phyloP scores from a whole-genome alignment of 805 yeast species.

The Suhomyces tanzawaensis region DNA sequence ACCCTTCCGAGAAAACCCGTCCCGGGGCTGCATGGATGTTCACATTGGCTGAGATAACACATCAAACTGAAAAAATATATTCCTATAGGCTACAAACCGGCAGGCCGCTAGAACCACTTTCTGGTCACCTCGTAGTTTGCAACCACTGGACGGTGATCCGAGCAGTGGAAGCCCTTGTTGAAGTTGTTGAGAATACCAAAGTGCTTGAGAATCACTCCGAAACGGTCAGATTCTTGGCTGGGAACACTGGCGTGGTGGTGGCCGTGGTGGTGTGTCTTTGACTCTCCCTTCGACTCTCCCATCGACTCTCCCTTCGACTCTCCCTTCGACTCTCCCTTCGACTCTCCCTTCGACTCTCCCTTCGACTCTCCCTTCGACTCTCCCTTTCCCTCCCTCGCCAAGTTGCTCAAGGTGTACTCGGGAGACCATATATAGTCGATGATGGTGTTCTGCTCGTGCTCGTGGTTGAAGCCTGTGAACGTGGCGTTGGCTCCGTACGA shows the following conservation, averaged over 20 bases:
- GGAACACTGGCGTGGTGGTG: no score
- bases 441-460: conserved; percentile 22
- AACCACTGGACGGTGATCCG: conserved; percentile 43
- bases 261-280: conserved; percentile 4
- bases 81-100: no score
- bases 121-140: conserved; percentile 16
- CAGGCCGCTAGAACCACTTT: conserved; percentile 3
- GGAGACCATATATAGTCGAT: conserved; percentile 50
- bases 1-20: no score
- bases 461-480: conserved; percentile 47
- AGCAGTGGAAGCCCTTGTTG: conserved; percentile 31
- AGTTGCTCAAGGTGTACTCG: conserved; percentile 3
- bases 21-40: no score
- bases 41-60: no score
- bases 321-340: no score
- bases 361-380: conserved; percentile 10
- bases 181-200: conserved; percentile 40
- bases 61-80: no score
- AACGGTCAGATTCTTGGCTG: background rate
- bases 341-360: no score
- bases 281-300: no score
- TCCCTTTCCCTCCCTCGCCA: conserved; percentile 2
- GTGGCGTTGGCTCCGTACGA: conserved; percentile 46
- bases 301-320: no score
- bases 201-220: conserved; percentile 27